Evolutionary conservation across 2,329 filamentous ascomycete species (phyloP).

Genomic region (Alternaria ventricosa): DNA sequence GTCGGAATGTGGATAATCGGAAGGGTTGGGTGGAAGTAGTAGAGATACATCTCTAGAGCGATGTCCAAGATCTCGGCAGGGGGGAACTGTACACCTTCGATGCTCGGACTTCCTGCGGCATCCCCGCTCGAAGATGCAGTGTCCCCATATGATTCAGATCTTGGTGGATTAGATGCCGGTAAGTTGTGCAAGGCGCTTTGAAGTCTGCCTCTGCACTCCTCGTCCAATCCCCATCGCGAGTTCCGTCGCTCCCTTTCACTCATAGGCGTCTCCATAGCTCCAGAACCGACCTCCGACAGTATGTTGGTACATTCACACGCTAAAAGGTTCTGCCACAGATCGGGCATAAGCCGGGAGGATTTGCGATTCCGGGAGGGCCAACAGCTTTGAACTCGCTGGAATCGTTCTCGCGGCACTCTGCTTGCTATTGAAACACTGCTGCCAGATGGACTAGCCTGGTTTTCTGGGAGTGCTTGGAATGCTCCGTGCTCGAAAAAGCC

Average conservation of each 20-base stretch:
- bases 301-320: conserved; percentile 43
- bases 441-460: conserved; percentile 42
- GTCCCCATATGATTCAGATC: conserved; percentile 38
- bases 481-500: conserved; percentile 40
- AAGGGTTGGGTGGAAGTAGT: conserved; percentile 60
- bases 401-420: conserved; percentile 47
- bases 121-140: conserved; percentile 42
- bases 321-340: conserved; percentile 44
- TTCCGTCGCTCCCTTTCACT: conserved; percentile 40
- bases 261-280: conserved; percentile 30
- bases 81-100: conserved; percentile 49
- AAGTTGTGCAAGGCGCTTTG: conserved; percentile 38
- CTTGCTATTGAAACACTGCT: conserved; percentile 48
- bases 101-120: conserved; percentile 32
- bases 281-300: conserved; percentile 40
- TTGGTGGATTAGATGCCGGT: conserved; percentile 24
- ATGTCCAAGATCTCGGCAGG: conserved; percentile 62
- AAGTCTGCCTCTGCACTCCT: conserved; percentile 51
- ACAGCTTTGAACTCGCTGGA: conserved; percentile 48
- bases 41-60: conserved; percentile 61
- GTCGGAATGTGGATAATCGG: conserved; percentile 62
- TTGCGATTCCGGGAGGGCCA: conserved; percentile 46
- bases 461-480: conserved; percentile 30
- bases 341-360: conserved; percentile 41
- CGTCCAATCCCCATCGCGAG: conserved; percentile 47